phyloP scores from a whole-genome alignment of 2,329 filamentous ascomycete genomes.

The Xylaria arbuscula region DNA sequence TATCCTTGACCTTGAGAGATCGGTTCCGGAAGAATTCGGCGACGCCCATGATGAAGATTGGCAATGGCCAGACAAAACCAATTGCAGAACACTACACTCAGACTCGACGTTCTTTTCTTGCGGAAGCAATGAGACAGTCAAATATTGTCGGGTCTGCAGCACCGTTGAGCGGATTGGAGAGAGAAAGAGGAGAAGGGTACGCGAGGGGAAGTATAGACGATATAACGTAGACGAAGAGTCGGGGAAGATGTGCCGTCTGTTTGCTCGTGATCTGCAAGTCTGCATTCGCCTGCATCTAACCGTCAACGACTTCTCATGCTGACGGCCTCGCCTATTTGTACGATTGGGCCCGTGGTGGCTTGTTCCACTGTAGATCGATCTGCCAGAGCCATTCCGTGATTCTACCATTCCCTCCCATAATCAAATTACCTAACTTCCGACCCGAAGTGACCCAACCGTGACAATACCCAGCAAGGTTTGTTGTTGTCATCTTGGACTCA shows the following conservation, averaged over 20 bases:
- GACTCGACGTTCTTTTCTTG: background rate
- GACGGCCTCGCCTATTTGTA: constrained; percentile 1
- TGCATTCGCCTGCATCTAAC: constrained; percentile 12
- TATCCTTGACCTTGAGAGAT: constrained; percentile 54
- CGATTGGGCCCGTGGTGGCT: background rate
- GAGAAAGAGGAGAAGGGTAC: constrained; percentile 27
- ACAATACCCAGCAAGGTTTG: background rate
- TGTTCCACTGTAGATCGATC: constrained; percentile 3
- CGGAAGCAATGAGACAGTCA: background rate
- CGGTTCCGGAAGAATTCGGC: constrained; percentile 59
- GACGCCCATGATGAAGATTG: constrained; percentile 53
- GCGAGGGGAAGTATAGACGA: constrained; percentile 11
- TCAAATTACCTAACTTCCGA: background rate
- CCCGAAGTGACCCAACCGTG: background rate
- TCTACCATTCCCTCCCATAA: background rate
- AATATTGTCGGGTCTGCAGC: background rate
- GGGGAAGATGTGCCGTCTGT: background rate
- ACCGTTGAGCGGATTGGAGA: constrained; percentile 26
- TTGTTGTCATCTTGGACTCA: background rate
- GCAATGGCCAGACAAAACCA: constrained; percentile 3
- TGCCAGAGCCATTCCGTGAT: background rate
- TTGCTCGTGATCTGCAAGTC: constrained; percentile 21
- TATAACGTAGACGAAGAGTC: background rate
- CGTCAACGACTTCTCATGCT: background rate
- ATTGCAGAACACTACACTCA: constrained; percentile 15